Evolutionary conservation across 805 yeast genomes (phyloP).

Genomic region (Monosporozyma aerobia): DNA sequence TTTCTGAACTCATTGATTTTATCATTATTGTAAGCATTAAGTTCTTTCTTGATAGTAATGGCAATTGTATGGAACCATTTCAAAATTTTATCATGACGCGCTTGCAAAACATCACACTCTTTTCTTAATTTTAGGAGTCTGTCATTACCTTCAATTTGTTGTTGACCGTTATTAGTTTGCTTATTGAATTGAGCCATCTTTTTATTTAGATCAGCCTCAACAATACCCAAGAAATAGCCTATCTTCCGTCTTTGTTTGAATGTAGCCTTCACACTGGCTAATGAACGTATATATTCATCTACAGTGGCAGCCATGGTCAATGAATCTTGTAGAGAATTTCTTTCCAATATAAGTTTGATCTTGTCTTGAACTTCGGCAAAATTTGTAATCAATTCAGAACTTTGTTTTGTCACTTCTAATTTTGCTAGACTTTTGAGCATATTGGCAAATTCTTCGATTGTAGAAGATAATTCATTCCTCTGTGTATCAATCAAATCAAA

Average conservation of each 20-base stretch:
- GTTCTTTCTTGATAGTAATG: constrained; percentile 56
- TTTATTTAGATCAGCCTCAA: constrained; percentile 41
- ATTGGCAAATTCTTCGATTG: constrained; percentile 58
- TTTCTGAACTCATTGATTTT: constrained; percentile 78
- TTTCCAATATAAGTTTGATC: constrained; percentile 62
- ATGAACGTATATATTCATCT: constrained; percentile 75
- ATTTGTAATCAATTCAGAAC: constrained; percentile 54
- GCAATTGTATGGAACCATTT: constrained; percentile 56
- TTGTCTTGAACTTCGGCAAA: constrained; percentile 67
- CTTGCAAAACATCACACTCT: constrained; percentile 51
- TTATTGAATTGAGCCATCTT: constrained; percentile 40
- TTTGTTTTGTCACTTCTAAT: constrained; percentile 61
- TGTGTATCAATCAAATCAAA: constrained; percentile 68
- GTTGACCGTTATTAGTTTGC: constrained; percentile 27
- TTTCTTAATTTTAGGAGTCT: constrained; percentile 37
- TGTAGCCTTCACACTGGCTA: constrained; percentile 64
- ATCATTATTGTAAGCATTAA: constrained; percentile 59
- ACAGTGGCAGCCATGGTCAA: constrained; percentile 77
- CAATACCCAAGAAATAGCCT: constrained; percentile 37
- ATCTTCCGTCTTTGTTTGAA: constrained; percentile 65
- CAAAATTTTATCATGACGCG: constrained; percentile 44
- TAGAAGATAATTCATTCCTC: constrained; percentile 59
- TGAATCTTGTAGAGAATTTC: constrained; percentile 77
- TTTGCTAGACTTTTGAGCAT: constrained; percentile 54
- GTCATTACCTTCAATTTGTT: constrained; percentile 34